Evolutionary conservation across 768 basidiomycete species (phyloP), one percentile per base, ranked within the genome.

Genomic region (Tylopilus intermedius): DNA sequence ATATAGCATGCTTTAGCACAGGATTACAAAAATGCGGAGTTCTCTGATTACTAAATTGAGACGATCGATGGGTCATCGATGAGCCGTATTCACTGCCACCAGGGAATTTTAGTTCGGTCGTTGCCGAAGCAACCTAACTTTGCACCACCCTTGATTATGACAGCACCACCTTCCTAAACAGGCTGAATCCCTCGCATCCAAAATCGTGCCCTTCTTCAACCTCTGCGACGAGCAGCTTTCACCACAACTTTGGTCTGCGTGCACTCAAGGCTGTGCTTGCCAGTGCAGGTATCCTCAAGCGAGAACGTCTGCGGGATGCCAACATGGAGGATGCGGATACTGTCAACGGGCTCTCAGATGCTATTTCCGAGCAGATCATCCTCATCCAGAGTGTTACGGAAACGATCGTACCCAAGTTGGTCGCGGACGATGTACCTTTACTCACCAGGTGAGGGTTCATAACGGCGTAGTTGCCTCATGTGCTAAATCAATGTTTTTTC

Each of bases 121-220:
- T n/a, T n/a, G n/a, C n/a, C n/a, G n/a, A n/a, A n/a, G n/a, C n/a
- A n/a, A n/a, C n/a, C n/a, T n/a, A n/a, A n/a, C n/a, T n/a, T n/a
- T n/a, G n/a, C n/a, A n/a, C n/a, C n/a, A n/a, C n/a, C n/a, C n/a
- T n/a, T n/a, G n/a, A n/a, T n/a, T n/a, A n/a, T n/a, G n/a, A n/a
- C n/a, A n/a, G n/a, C n/a, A n/a, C n/a, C n/a, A n/a, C n/a, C n/a
- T n/a, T n/a, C n/a, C n/a, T n/a, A n/a, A n/a, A n/a, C n/a, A n/a
- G n/a, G 96, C 96, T 7, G 96, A 99, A 71, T 88, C 84, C 0
- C 80, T 99, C n/a, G 96, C 96, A 2, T 92, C 92, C 50, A 98
- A 98, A 72, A 90, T 98, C 53, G 96, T 99, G 10, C 96, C 96
- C 0, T 98, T 99, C 78, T 99, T 99, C 80, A 95, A 95, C 68